These are phyloP conservation scores for Neurospora terricola DNA, from an alignment of 495 filamentous ascomycete species.

Conservation along the genomic window DNA sequence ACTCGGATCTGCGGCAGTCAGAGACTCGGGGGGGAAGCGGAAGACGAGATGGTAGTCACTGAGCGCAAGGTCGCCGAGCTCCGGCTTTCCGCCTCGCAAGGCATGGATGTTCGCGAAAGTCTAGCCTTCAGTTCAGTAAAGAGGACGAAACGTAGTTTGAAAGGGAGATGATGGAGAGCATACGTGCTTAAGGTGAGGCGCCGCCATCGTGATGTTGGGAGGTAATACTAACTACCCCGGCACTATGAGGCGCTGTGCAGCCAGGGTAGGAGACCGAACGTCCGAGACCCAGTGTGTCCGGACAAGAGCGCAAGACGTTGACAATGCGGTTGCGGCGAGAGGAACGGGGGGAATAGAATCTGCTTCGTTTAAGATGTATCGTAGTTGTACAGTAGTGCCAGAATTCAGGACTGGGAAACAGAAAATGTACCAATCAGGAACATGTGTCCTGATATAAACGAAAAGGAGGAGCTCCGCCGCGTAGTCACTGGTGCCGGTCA, in stretches of 20 bases:
- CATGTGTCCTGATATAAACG: not conserved
- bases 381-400: not conserved
- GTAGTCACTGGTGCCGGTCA: not conserved
- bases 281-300: not conserved
- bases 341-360: not conserved
- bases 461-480: not conserved
- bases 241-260: not conserved
- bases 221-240: not conserved
- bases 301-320: not conserved
- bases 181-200: slow-evolving; percentile 24
- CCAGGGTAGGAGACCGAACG: not conserved
- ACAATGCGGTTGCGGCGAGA: not conserved
- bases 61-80: slow-evolving; percentile 34
- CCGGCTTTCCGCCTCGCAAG: slow-evolving; percentile 30
- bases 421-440: not conserved
- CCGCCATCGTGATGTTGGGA: slow-evolving; percentile 16
- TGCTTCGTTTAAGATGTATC: not conserved
- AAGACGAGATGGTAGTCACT: slow-evolving; percentile 32
- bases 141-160: not conserved
- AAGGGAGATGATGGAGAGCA: slow-evolving; percentile 1
- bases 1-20: slow-evolving; percentile 13
- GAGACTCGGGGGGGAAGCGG: slow-evolving; percentile 23
- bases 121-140: slow-evolving; percentile 16
- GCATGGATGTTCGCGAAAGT: slow-evolving; percentile 32
- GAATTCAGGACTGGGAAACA: not conserved